Conservation (phyloP, 768 basidiomycete genomes). For the Termitomyces sp. region DNA sequence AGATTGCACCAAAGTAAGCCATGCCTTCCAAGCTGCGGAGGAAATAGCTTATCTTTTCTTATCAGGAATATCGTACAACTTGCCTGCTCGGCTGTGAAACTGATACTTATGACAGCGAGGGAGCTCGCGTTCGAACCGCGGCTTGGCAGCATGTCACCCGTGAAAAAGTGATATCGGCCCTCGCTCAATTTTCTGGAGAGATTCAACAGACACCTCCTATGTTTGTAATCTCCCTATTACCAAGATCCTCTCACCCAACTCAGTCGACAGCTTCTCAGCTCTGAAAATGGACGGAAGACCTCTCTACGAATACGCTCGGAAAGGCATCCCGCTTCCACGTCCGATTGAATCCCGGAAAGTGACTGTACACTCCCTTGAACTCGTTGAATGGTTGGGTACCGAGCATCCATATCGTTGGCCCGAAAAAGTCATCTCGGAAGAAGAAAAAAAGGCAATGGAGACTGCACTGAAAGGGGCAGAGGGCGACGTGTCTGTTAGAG, state of each 20-base stretch:
- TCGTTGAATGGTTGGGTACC: conserved; percentile 73
- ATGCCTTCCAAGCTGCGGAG: neutral
- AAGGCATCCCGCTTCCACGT: conserved; percentile 86
- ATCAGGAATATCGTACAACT: conserved; percentile 86
- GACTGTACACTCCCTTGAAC: conserved; percentile 75
- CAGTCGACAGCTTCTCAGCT: conserved; percentile 78
- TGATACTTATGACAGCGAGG: conserved; percentile 91
- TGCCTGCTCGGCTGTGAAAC: conserved; percentile 93
- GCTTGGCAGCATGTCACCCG: conserved; percentile 83
- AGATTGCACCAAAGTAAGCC: conserved; percentile 78
- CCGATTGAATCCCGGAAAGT: conserved; percentile 88
- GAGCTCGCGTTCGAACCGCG: conserved; percentile 70
- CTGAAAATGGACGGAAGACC: conserved; percentile 98
- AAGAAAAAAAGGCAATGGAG: conserved; percentile 69
- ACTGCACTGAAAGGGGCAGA: conserved; percentile 55
- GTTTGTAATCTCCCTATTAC: conserved; percentile 38
- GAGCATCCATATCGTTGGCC: conserved; percentile 83
- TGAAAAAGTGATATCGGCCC: conserved; percentile 64
- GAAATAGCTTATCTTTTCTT: neutral
- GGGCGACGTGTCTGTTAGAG: conserved; percentile 32
- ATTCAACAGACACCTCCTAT: conserved; percentile 92
- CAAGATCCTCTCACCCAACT: neutral
- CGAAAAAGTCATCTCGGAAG: conserved; percentile 57
- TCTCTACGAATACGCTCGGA: conserved; percentile 92
- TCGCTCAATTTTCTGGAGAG: conserved; percentile 78